phyloP scores from a whole-genome alignment of 2,329 filamentous ascomycete genomes.

The Pseudogymnoascus sp. region DNA sequence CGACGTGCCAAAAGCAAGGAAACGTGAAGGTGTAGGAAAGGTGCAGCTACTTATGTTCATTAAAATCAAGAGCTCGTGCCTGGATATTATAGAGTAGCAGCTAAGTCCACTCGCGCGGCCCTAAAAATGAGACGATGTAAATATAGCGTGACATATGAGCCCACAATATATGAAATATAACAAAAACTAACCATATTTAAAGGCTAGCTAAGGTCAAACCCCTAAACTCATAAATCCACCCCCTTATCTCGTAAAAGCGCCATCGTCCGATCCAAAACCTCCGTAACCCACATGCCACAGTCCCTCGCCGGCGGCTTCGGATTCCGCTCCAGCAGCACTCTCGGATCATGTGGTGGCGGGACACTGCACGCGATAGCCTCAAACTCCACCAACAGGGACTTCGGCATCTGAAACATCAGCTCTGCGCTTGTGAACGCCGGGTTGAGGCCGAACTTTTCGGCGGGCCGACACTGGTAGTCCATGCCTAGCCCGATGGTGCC shows the following conservation, averaged over 20 bases:
- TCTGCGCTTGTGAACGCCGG: not conserved
- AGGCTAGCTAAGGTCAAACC: not conserved
- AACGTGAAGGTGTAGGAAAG: not conserved
- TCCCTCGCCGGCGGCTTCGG: not conserved
- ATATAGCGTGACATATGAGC: not conserved
- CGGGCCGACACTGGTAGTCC: not conserved
- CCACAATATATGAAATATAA: not conserved
- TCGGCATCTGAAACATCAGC: not conserved
- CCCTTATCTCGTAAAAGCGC: not conserved
- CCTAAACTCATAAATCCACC: not conserved
- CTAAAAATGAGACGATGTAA: not conserved
- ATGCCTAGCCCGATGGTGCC: not conserved
- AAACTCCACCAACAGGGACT: not conserved
- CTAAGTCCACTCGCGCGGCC: not conserved
- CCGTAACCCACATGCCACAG: constrained; percentile 32
- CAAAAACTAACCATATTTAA: not conserved
- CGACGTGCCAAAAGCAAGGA: not conserved
- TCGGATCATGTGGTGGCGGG: not conserved
- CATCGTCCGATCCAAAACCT: constrained; percentile 18
- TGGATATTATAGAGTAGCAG: not conserved
- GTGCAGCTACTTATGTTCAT: not conserved
- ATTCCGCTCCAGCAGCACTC: not conserved
- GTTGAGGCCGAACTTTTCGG: not conserved
- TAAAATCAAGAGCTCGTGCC: not conserved
- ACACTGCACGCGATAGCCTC: not conserved